Conservation (phyloP, 2,329 filamentous ascomycete genomes). For the Fusarium mangiferae region DNA sequence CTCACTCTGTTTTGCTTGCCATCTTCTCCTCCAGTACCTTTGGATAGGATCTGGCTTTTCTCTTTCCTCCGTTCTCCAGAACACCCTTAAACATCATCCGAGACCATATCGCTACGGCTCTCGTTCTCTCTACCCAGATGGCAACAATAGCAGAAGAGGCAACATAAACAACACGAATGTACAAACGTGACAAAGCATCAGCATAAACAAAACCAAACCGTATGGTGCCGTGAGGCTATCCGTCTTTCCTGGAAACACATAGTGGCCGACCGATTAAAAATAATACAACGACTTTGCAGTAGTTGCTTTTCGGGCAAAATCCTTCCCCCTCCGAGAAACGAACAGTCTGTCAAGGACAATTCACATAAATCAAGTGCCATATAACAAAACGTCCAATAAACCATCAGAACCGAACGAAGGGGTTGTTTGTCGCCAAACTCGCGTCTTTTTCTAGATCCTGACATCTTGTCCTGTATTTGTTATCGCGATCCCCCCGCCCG, state of each 20-base stretch:
- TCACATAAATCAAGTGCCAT: constrained; percentile 24
- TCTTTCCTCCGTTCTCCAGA: constrained; percentile 8
- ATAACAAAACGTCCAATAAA: constrained; percentile 17
- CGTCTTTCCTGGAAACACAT: constrained; percentile 49
- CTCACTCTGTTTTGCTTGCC: background rate
- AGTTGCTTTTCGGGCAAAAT: constrained; percentile 30
- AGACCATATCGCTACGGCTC: background rate
- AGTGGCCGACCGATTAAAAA: constrained; percentile 44
- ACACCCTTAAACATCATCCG: constrained; percentile 5
- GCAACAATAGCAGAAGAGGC: background rate
- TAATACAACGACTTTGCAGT: constrained; percentile 25
- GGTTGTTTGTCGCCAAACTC: constrained; percentile 49
- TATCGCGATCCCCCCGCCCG: constrained; percentile 25
- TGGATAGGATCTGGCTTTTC: background rate
- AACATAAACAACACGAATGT: constrained; percentile 22
- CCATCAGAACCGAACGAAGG: constrained; percentile 30
- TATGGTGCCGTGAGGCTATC: constrained; percentile 53
- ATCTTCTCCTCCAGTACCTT: background rate
- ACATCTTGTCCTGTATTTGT: constrained; percentile 39
- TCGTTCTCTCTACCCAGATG: constrained; percentile 7
- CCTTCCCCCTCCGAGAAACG: constrained; percentile 17
- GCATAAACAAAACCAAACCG: constrained; percentile 40
- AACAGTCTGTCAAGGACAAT: constrained; percentile 20
- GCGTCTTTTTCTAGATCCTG: constrained; percentile 42
- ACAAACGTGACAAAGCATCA: constrained; percentile 33